phyloP scores from a whole-genome alignment of 2,329 filamentous ascomycete species.

The Colletotrichum australisinense region DNA sequence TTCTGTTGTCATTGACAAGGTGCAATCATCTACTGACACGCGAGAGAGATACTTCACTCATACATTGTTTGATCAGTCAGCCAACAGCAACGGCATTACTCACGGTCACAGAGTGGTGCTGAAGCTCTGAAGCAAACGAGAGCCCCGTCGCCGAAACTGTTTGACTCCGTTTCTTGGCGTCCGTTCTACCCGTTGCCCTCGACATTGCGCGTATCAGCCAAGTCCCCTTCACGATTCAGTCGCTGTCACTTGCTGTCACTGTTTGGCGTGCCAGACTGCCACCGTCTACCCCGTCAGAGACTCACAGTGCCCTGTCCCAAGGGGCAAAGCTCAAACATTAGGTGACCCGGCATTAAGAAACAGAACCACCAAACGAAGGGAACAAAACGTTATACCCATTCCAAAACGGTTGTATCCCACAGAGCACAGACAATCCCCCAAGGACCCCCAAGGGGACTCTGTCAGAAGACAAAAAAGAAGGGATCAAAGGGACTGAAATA shows the following conservation, averaged over 20 bases:
- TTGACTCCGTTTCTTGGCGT: conserved; percentile 29
- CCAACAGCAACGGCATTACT: neutral
- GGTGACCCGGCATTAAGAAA: conserved; percentile 28
- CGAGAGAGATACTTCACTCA: neutral
- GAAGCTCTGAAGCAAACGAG: neutral
- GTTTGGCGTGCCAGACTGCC: neutral
- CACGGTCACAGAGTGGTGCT: neutral
- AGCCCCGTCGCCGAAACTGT: conserved; percentile 7
- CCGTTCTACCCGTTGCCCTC: conserved; percentile 12
- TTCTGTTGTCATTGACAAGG: neutral
- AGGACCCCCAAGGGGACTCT: neutral
- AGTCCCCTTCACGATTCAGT: conserved; percentile 27
- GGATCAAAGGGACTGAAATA: conserved; percentile 25
- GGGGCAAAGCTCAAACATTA: conserved; percentile 29
- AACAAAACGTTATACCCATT: neutral
- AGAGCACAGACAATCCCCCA: neutral
- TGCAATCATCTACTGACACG: neutral
- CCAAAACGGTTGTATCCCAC: neutral
- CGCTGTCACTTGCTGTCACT: conserved; percentile 2
- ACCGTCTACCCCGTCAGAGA: neutral
- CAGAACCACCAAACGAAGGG: neutral
- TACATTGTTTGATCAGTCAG: neutral
- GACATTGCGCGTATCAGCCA: conserved; percentile 35
- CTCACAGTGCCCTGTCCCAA: neutral
- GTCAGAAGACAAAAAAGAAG: neutral